phyloP scores from a whole-genome alignment of 1,284 basidiomycete genomes.

The Ceratobasidium sp. region DNA sequence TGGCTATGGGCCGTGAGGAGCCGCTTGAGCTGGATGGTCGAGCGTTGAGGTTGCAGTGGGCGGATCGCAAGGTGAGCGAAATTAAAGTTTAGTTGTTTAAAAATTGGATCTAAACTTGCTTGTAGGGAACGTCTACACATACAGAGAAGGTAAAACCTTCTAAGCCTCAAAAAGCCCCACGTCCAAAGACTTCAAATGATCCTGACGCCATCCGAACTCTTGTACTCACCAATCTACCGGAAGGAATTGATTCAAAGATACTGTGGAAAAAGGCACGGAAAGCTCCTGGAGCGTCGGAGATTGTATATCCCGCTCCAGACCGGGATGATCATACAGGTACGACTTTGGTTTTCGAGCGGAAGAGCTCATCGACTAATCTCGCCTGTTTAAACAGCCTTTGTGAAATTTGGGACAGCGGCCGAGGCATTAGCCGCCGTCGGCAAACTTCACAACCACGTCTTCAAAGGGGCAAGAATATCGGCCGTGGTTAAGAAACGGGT shows the following conservation, averaged over 20 bases:
- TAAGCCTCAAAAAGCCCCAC: constrained; percentile 58
- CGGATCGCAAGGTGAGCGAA: constrained; percentile 75
- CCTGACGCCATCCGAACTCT: constrained; percentile 85
- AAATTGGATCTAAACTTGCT: constrained; percentile 46
- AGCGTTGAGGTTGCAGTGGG: constrained; percentile 82
- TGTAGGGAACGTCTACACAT: constrained; percentile 12
- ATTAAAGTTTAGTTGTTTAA: constrained; percentile 4
- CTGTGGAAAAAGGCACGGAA: constrained; percentile 93
- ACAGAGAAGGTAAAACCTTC: constrained; percentile 3
- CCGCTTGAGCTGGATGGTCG: constrained; percentile 71
- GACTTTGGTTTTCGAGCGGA: constrained; percentile 23
- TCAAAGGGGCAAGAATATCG: constrained; percentile 88
- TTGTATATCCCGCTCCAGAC: constrained; percentile 72
- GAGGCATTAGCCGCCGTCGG: constrained; percentile 79
- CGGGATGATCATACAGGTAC: constrained; percentile 61
- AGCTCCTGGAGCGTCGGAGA: constrained; percentile 75
- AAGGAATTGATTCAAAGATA: constrained; percentile 74
- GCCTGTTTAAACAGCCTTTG: constrained; percentile 69
- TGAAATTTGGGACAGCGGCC: constrained; percentile 79
- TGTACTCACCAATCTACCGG: constrained; percentile 80
- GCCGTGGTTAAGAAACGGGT: constrained; percentile 92
- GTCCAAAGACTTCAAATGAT: constrained; percentile 65
- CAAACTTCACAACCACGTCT: constrained; percentile 94
- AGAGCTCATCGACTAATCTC: background rate
- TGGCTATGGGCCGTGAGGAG: constrained; percentile 70